These are phyloP conservation scores for Tetraselmis striata DNA, from an alignment of 139 green algal species.

Conservation along the genomic window DNA sequence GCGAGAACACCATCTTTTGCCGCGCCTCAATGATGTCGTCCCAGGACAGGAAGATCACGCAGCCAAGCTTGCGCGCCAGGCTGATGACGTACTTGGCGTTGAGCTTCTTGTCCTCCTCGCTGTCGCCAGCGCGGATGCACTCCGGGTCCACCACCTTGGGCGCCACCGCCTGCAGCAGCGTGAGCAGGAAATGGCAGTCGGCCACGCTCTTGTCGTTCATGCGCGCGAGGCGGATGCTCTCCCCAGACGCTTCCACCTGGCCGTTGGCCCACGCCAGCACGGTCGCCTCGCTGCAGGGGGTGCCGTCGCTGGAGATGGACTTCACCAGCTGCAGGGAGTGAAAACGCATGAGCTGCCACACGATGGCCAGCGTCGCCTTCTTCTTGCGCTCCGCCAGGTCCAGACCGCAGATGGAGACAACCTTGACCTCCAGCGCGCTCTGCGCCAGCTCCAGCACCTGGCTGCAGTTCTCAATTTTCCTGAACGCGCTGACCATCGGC, in stretches of 20 bases:
- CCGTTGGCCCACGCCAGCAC: conserved; percentile 46
- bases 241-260: conserved; percentile 19
- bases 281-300: not conserved
- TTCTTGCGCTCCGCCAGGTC: conserved; percentile 38
- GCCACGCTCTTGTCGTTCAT: conserved; percentile 13
- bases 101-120: conserved; percentile 20
- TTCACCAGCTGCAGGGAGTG: conserved; percentile 32
- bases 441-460: conserved; percentile 25
- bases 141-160: conserved; percentile 26
- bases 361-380: conserved; percentile 44
- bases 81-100: conserved; percentile 54
- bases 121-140: conserved; percentile 26
- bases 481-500: conserved; percentile 16
- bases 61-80: conserved; percentile 45
- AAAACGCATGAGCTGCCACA: conserved; percentile 54
- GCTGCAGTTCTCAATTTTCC: conserved; percentile 51
- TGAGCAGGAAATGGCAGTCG: conserved; percentile 33
- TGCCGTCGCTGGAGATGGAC: not conserved
- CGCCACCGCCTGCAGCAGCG: conserved; percentile 37
- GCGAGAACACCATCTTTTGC: conserved; percentile 40
- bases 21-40: conserved; percentile 53
- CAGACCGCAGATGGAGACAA: conserved; percentile 39
- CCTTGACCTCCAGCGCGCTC: conserved; percentile 23
- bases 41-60: conserved; percentile 42
- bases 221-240: not conserved